Evolutionary conservation across 257 asterid species (phyloP).

Genomic region (Scutellaria minor): DNA sequence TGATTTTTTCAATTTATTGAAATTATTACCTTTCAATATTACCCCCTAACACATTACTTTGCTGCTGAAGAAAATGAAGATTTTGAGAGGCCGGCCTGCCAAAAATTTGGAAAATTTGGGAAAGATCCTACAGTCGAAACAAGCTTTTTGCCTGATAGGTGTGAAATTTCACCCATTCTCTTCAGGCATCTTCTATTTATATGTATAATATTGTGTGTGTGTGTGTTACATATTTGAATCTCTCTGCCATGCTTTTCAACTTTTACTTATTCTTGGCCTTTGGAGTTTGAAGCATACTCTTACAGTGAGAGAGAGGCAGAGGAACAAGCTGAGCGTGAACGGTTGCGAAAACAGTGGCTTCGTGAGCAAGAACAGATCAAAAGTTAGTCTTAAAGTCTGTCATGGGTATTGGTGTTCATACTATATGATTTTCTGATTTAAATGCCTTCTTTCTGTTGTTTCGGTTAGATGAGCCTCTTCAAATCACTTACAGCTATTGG

Average conservation of each 20-base stretch:
- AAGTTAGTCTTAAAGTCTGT: slow-evolving; percentile 49
- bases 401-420: slow-evolving; percentile 26
- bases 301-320: slow-evolving; percentile 99
- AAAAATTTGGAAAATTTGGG: slow-evolving; percentile 79
- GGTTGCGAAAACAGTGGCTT: slow-evolving; percentile 89
- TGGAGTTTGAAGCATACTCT: slow-evolving; percentile 84
- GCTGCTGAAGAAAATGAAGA: slow-evolving; percentile 55
- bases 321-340: slow-evolving; percentile 99
- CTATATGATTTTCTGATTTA: slow-evolving; percentile 31
- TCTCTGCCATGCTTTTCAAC: slow-evolving; percentile 30
- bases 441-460: slow-evolving; percentile 32
- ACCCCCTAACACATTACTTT: slow-evolving; percentile 25
- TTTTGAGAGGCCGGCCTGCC: slow-evolving; percentile 45
- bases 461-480: slow-evolving; percentile 81
- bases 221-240: neutral
- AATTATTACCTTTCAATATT: neutral
- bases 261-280: slow-evolving; percentile 61
- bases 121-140: slow-evolving; percentile 99
- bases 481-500: slow-evolving; percentile 98
- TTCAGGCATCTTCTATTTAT: neutral
- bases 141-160: slow-evolving; percentile 98
- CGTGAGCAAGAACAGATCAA: slow-evolving; percentile 90
- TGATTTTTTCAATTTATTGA: slow-evolving; percentile 5
- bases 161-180: slow-evolving; percentile 42
- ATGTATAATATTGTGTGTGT: neutral